Evolutionary conservation across 768 basidiomycete genomes (phyloP).

Genomic region (Crassisporium funariophilum): DNA sequence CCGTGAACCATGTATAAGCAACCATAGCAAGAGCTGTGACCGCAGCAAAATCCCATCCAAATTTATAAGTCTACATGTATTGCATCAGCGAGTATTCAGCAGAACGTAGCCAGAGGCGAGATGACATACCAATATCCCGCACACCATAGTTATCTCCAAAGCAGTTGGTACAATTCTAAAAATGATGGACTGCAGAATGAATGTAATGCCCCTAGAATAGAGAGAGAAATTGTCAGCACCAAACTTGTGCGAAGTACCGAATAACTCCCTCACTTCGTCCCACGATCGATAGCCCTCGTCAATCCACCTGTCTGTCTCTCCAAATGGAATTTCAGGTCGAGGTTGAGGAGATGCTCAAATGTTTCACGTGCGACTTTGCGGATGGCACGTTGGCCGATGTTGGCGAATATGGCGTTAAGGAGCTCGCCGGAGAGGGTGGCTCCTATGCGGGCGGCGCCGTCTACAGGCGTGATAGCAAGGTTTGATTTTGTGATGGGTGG

Average conservation of each 20-base stretch:
- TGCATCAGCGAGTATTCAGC: background rate
- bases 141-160: constrained; percentile 94
- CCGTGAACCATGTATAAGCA: constrained; percentile 96
- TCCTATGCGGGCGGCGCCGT: constrained; percentile 87
- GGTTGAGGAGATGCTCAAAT: constrained; percentile 88
- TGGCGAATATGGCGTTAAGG: constrained; percentile 94
- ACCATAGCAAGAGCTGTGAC: constrained; percentile 84
- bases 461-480: too few relatives aligned
- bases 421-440: constrained; percentile 91
- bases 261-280: constrained; percentile 76
- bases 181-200: constrained; percentile 88
- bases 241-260: background rate
- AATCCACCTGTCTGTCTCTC: constrained; percentile 94
- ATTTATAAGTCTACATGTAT: constrained; percentile 81
- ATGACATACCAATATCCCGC: constrained; percentile 84
- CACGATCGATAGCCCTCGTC: constrained; percentile 94
- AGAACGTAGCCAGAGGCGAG: background rate
- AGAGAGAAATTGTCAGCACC: background rate
- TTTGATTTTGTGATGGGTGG: background rate
- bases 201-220: constrained; percentile 83
- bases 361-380: constrained; percentile 95
- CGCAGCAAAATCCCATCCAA: constrained; percentile 96
- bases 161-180: constrained; percentile 97
- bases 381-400: constrained; percentile 92
- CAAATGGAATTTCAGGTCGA: constrained; percentile 92